A percentile compares a stretch with the other conserved stretches of the same genome.
Evolutionary conservation across 495 filamentous ascomycete species (phyloP).

Genomic region (Aspergillus panamensis): DNA sequence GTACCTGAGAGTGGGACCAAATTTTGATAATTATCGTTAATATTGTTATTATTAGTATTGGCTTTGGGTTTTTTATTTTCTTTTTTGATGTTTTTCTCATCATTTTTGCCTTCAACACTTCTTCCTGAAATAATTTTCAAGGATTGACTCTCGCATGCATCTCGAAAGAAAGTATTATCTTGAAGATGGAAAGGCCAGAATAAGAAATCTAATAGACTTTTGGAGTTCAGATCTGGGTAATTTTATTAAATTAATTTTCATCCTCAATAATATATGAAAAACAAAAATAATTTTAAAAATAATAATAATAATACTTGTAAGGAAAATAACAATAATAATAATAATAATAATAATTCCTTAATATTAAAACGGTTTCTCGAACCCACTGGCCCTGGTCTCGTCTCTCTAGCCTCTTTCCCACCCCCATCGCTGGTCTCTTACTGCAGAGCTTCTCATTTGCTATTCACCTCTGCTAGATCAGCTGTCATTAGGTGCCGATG

Average conservation of each 20-base stretch:
- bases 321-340: slow-evolving; percentile 7
- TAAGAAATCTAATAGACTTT: not conserved
- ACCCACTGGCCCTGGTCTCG: slow-evolving; percentile 23
- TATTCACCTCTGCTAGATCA: slow-evolving; percentile 20
- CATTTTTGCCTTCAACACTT: not conserved
- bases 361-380: slow-evolving; percentile 21
- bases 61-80: not conserved
- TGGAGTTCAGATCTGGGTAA: not conserved
- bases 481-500: slow-evolving; percentile 26
- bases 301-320: slow-evolving; percentile 9
- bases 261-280: not conserved
- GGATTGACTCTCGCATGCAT: too few relatives aligned
- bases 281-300: not conserved
- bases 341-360: slow-evolving; percentile 10
- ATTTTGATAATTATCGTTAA: slow-evolving; percentile 10
- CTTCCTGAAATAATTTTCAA: not conserved
- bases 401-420: slow-evolving; percentile 16
- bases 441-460: slow-evolving; percentile 26
- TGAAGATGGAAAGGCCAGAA: not conserved
- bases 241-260: not conserved
- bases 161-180: too few relatives aligned
- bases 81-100: not conserved
- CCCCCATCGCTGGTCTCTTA: slow-evolving; percentile 15
- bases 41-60: slow-evolving; percentile 9
- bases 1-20: slow-evolving; percentile 22